These are phyloP conservation scores for Rhynchosporium agropyri DNA, from an alignment of 2,329 filamentous ascomycete species.

Conservation along the genomic window DNA sequence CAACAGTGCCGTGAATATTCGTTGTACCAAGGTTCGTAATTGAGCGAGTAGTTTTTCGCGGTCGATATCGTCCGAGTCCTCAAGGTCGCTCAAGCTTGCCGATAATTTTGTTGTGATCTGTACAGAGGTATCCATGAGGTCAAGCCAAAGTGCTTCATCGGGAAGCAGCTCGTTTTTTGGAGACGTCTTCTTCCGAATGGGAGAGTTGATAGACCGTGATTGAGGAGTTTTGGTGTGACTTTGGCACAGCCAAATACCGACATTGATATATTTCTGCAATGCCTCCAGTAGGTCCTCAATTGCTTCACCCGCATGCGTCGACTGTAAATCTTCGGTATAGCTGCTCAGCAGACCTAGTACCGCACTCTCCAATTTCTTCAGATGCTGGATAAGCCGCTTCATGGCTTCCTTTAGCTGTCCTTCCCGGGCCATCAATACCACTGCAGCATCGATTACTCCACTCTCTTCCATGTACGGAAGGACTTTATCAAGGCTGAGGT, in stretches of 20 bases:
- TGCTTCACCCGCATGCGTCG: slow-evolving; percentile 60
- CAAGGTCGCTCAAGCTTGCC: slow-evolving; percentile 51
- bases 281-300: slow-evolving; percentile 74
- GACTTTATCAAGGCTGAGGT: slow-evolving; percentile 77
- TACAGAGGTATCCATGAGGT: slow-evolving; percentile 62
- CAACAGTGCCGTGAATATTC: slow-evolving; percentile 85
- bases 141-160: slow-evolving; percentile 62
- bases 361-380: slow-evolving; percentile 78
- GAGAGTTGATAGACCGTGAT: slow-evolving; percentile 44
- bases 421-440: slow-evolving; percentile 86
- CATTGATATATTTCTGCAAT: slow-evolving; percentile 85
- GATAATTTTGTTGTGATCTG: slow-evolving; percentile 67
- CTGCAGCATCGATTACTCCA: slow-evolving; percentile 88
- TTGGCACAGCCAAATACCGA: slow-evolving; percentile 95
- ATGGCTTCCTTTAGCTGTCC: slow-evolving; percentile 83
- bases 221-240: slow-evolving; percentile 69
- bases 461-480: slow-evolving; percentile 87
- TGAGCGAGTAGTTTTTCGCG: slow-evolving; percentile 64
- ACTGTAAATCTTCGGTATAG: slow-evolving; percentile 57
- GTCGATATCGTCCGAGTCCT: slow-evolving; percentile 48
- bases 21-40: slow-evolving; percentile 81
- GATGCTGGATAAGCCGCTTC: slow-evolving; percentile 78
- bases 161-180: slow-evolving; percentile 50
- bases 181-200: slow-evolving; percentile 53
- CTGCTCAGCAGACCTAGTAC: slow-evolving; percentile 73